Conservation (phyloP, 2,329 filamentous ascomycete genomes). For the Ophioceras dolichostomum region DNA sequence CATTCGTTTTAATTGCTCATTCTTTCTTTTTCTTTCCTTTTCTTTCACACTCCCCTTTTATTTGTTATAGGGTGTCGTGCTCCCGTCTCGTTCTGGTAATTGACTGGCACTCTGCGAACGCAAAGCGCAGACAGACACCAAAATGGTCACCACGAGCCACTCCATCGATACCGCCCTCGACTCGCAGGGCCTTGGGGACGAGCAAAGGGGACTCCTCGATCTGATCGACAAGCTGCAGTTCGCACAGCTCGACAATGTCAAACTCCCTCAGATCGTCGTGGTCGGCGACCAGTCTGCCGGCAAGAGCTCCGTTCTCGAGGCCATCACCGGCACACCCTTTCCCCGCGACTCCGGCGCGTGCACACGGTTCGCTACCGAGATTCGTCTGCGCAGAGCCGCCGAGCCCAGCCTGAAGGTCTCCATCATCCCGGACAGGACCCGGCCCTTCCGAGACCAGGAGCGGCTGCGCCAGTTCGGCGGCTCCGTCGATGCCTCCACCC, state of each 20-base stretch:
- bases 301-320: slow-evolving; percentile 51
- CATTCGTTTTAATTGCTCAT: no score
- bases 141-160: slow-evolving; percentile 12
- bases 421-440: slow-evolving; percentile 40
- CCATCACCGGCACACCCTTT: slow-evolving; percentile 50
- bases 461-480: slow-evolving; percentile 35
- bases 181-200: slow-evolving; percentile 35
- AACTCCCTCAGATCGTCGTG: slow-evolving; percentile 49
- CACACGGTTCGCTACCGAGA: slow-evolving; percentile 49
- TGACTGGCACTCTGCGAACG: neutral
- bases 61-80: no score
- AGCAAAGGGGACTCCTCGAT: slow-evolving; percentile 44
- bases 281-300: slow-evolving; percentile 53
- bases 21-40: no score
- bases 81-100: slow-evolving; percentile 1
- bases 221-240: slow-evolving; percentile 31
- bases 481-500: slow-evolving; percentile 26
- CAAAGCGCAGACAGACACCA: neutral
- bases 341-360: slow-evolving; percentile 47
- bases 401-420: slow-evolving; percentile 33
- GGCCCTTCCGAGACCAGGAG: slow-evolving; percentile 32
- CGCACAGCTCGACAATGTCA: slow-evolving; percentile 21
- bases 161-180: slow-evolving; percentile 35
- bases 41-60: no score
- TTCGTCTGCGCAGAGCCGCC: slow-evolving; percentile 20